Evolutionary conservation across 2,329 filamentous ascomycete genomes (phyloP), one percentile per base, ranked within the genome.

Genomic region (Magnaporthales sp.): DNA sequence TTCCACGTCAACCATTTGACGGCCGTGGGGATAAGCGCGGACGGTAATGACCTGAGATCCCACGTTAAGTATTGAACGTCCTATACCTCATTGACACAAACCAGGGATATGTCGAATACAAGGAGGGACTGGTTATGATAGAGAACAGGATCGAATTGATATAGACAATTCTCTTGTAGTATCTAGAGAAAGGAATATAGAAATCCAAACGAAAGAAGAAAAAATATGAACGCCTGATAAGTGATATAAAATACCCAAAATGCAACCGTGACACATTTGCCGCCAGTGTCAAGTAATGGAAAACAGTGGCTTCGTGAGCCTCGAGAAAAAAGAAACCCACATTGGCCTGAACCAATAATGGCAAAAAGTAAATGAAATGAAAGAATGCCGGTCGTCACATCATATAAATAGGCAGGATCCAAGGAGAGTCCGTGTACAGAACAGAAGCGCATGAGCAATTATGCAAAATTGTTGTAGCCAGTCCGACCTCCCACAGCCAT

Each of bases 371-470:
- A 60, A 24, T 29, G 56, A 15, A 60, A 60, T 60, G 22, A 60
- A 60, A 60, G 56, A 27, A 66, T 66, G 64, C 64, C 54, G 27
- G 22, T 66, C 64, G 31, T 66, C 30, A 46, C 51, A 58, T 66
- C 64, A 58, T 66, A 46, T 26, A 64, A 64, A 26, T 11, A 63
- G 15, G 30, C 10, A 63, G 19, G 13, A 62, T 63, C 10, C 29
- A 63, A 63, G 30, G 61, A 46, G 61, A 63, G 3, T 22, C 29
- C 29, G 29, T 22, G 29, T 29, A n/a, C 19, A 30, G 38, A 63
- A 32, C 10, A 29, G 61, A 63, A 15, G 61, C 56, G 56, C 26
- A 19, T 60, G 56, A 27, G 24, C 24, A 19, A 26, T 15, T 60
- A 60, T 60, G 56, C 56, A 60, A 60, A 27, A 27, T 60, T 26